Conservation (phyloP, 257 asterid genomes). For the Rauvolfia tetraphylla region DNA sequence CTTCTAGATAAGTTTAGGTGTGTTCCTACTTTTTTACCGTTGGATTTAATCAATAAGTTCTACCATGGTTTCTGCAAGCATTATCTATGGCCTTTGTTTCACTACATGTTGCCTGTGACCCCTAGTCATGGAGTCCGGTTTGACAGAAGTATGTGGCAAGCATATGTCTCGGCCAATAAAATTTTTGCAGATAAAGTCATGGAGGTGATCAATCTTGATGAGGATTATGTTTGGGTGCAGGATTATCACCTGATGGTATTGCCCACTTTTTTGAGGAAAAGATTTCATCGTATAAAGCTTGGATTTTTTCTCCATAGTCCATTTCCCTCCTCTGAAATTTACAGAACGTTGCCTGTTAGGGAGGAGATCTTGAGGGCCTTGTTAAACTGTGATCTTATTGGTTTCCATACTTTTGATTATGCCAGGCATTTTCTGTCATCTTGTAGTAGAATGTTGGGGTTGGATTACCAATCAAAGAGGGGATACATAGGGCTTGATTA, state of each 20-base stretch:
- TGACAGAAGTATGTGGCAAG: conserved; percentile 65
- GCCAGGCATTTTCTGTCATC: conserved; percentile 91
- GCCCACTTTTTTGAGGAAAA: conserved; percentile 80
- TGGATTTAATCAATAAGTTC: conserved; percentile 47
- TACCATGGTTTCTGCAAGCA: conserved; percentile 89
- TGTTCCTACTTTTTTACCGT: conserved; percentile 69
- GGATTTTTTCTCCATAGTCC: conserved; percentile 77
- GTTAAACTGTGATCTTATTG: conserved; percentile 79
- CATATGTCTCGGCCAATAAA: conserved; percentile 75
- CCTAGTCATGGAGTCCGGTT: conserved; percentile 67
- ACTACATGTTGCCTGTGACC: conserved; percentile 74
- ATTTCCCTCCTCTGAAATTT: conserved; percentile 85
- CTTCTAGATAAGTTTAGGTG: conserved; percentile 64
- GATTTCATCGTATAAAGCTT: conserved; percentile 51
- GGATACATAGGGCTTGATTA: conserved; percentile 85
- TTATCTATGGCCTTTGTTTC: conserved; percentile 79
- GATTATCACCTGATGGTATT: conserved; percentile 84
- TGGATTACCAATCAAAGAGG: conserved; percentile 78
- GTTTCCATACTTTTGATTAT: conserved; percentile 89
- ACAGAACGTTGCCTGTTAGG: conserved; percentile 76
- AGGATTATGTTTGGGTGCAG: conserved; percentile 82
- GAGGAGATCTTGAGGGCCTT: conserved; percentile 77
- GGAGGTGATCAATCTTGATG: conserved; percentile 75
- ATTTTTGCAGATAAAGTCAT: conserved; percentile 75
- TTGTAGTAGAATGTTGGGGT: conserved; percentile 90